These are phyloP conservation scores for Naganishia randhawae DNA, from an alignment of 768 basidiomycete species.

Conservation along the genomic window DNA sequence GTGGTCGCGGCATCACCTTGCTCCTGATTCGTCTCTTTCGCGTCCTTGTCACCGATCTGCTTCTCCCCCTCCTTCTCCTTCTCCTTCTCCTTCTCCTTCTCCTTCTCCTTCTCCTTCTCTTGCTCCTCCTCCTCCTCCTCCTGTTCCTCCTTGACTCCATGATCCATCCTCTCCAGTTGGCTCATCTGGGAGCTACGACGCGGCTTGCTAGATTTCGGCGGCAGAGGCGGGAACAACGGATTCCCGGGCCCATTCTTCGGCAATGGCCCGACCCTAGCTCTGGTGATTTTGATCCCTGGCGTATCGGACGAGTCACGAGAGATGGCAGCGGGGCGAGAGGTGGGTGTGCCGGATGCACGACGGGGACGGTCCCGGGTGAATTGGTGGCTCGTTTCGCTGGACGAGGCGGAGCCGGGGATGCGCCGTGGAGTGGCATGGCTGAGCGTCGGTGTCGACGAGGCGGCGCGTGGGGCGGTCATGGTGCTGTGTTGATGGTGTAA, in stretches of 20 bases:
- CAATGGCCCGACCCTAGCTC: slow-evolving; percentile 55
- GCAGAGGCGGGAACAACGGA: slow-evolving; percentile 48
- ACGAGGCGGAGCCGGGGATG: slow-evolving; percentile 16
- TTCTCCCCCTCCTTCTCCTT: slow-evolving; percentile 50
- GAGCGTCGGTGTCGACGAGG: slow-evolving; percentile 17
- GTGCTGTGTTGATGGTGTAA: not conserved
- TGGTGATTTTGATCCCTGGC: slow-evolving; percentile 30
- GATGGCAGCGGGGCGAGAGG: not conserved
- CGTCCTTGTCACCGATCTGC: slow-evolving; percentile 56
- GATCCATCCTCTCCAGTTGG: slow-evolving; percentile 17
- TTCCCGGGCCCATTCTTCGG: slow-evolving; percentile 61
- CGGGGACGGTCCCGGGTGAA: slow-evolving; percentile 8
- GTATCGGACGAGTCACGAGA: not conserved
- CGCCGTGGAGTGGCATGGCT: slow-evolving; percentile 13
- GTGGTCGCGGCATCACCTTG: too few relatives aligned
- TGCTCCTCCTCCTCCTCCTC: slow-evolving; percentile 17
- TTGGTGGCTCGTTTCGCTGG: not conserved
- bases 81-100: slow-evolving; percentile 69
- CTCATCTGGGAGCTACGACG: slow-evolving; percentile 71
- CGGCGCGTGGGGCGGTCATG: slow-evolving; percentile 4
- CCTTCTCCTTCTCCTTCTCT: slow-evolving; percentile 42
- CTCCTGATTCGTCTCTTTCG: slow-evolving; percentile 39
- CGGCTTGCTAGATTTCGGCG: slow-evolving; percentile 53
- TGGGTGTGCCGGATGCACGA: slow-evolving; percentile 7
- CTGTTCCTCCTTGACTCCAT: slow-evolving; percentile 15